Evolutionary conservation across 1,139 yeast species (phyloP).

Genomic region (Arxiozyma bovina): DNA sequence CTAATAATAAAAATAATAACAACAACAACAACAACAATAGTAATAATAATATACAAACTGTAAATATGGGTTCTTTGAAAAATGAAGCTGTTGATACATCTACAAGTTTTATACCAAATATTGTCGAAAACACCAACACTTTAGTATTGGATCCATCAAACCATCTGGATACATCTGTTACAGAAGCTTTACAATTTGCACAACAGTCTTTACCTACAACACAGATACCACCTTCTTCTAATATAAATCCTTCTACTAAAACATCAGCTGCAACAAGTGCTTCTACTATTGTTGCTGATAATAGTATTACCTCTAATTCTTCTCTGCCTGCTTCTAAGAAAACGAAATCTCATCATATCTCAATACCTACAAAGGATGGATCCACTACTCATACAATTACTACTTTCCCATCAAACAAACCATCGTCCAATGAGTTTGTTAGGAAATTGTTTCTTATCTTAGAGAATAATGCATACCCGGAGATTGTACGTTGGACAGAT

Average conservation of each 20-base stretch:
- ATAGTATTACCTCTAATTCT: neutral
- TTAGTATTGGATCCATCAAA: neutral
- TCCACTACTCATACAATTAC: neutral
- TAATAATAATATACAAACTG: neutral
- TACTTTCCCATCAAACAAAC: slow-evolving; percentile 6
- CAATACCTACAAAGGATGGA: neutral
- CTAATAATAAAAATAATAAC: neutral
- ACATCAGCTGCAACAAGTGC: too few relatives aligned
- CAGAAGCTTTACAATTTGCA: neutral
- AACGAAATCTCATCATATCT: neutral
- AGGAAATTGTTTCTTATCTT: slow-evolving; percentile 74
- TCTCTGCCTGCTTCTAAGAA: neutral
- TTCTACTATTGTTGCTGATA: neutral
- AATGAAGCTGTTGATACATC: neutral
- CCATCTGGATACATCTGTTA: neutral
- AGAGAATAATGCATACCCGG: slow-evolving; percentile 64
- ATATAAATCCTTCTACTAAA: too few relatives aligned
- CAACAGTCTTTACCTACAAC: neutral
- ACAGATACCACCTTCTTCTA: neutral
- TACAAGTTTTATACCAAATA: neutral
- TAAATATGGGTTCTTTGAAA: neutral
- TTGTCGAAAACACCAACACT: neutral
- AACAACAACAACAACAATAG: too few relatives aligned
- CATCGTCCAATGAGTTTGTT: slow-evolving; percentile 58
- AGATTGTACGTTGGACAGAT: slow-evolving; percentile 76